These are phyloP conservation scores for Alternaria sp. DNA, from an alignment of 2,329 filamentous ascomycete genomes.

Conservation along the genomic window DNA sequence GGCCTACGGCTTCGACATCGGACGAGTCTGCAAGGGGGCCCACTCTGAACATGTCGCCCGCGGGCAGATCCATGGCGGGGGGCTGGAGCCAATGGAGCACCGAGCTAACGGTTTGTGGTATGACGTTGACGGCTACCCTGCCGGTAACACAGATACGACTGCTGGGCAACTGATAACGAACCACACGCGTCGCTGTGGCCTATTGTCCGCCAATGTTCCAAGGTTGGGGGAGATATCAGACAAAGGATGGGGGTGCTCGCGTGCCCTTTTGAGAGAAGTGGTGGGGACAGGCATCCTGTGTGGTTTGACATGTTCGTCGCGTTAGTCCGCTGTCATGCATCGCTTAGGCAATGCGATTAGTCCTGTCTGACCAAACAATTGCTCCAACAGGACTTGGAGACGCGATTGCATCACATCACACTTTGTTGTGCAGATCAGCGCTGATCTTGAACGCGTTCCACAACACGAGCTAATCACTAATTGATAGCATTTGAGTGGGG, in stretches of 20 bases:
- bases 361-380: conserved; percentile 4
- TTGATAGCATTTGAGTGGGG: neutral
- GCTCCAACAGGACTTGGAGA: neutral
- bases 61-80: conserved; percentile 25
- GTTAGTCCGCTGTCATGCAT: conserved; percentile 2
- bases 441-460: neutral
- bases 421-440: neutral
- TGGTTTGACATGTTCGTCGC: neutral
- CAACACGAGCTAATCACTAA: neutral
- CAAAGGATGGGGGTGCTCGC: conserved; percentile 20
- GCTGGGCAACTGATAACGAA: conserved; percentile 29
- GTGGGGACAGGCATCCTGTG: neutral
- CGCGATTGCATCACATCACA: neutral
- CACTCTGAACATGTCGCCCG: conserved; percentile 4
- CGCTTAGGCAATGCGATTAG: conserved; percentile 11
- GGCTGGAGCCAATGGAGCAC: conserved; percentile 29
- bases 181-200: conserved; percentile 19
- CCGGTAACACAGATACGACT: conserved; percentile 18
- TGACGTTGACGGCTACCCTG: conserved; percentile 25
- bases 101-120: conserved; percentile 27
- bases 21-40: conserved; percentile 15
- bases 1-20: conserved; percentile 3
- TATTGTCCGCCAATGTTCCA: conserved; percentile 25
- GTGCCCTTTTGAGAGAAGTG: neutral
- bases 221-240: conserved; percentile 19